A percentile compares a stretch with the other conserved stretches of the same genome.
These are phyloP conservation scores for Sclerotinia nivalis DNA, from an alignment of 2,329 filamentous ascomycete species.

Conservation along the genomic window DNA sequence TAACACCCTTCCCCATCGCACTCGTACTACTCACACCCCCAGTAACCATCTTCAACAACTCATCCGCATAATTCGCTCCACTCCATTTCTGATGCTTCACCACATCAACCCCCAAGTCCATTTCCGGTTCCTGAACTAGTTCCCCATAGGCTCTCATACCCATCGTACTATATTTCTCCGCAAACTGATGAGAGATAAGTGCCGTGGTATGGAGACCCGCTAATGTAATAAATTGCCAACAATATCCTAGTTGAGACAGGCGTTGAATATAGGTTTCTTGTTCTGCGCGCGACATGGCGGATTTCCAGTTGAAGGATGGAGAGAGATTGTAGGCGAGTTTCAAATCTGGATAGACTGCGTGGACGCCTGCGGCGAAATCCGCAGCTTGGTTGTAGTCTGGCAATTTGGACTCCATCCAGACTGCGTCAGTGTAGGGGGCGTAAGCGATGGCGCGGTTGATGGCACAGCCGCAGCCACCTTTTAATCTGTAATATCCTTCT, in stretches of 20 bases:
- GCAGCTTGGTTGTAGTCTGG: constrained; percentile 89
- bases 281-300: constrained; percentile 85
- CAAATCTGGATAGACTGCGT: constrained; percentile 92
- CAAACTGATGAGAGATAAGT: constrained; percentile 86
- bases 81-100: constrained; percentile 99
- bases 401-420: constrained; percentile 99
- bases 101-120: constrained; percentile 85
- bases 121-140: constrained; percentile 96
- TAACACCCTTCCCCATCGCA: constrained; percentile 97
- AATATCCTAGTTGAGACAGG: constrained; percentile 85
- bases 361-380: constrained; percentile 91
- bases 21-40: constrained; percentile 89
- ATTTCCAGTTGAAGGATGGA: constrained; percentile 99
- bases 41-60: constrained; percentile 94
- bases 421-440: constrained; percentile 89
- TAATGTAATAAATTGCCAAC: constrained; percentile 99
- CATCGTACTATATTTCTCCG: constrained; percentile 73
- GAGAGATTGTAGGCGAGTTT: constrained; percentile 99
- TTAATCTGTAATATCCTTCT: constrained; percentile 92
- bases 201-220: constrained; percentile 95
- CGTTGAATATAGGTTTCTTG: constrained; percentile 97
- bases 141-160: constrained; percentile 98
- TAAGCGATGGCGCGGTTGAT: constrained; percentile 89
- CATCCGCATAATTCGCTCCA: constrained; percentile 91
- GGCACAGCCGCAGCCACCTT: constrained; percentile 88